phyloP scores from a whole-genome alignment of 495 filamentous ascomycete genomes.

The Penicillium soppii region DNA sequence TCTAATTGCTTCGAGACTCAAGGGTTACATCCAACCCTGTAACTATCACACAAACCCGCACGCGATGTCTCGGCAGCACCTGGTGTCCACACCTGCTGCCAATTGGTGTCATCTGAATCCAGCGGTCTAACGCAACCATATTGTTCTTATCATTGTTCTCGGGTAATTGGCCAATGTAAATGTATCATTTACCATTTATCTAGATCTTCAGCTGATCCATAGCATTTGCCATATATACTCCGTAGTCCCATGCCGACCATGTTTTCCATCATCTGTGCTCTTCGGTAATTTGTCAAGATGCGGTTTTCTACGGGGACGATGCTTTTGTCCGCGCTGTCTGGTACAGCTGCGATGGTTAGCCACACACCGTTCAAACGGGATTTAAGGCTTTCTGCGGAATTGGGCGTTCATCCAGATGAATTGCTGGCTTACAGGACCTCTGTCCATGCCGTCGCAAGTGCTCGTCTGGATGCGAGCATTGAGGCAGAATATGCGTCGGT shows the following conservation, averaged over 20 bases:
- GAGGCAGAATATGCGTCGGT: constrained; percentile 27
- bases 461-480: background rate
- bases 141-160: constrained; percentile 22
- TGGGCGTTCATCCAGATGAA: constrained; percentile 23
- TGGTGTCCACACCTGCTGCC: background rate
- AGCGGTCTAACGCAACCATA: constrained; percentile 24
- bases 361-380: constrained; percentile 13
- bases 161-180: background rate
- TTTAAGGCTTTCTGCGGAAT: constrained; percentile 24
- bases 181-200: background rate
- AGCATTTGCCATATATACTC: background rate
- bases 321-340: constrained; percentile 12
- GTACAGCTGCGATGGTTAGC: constrained; percentile 6
- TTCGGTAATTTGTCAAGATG: constrained; percentile 8
- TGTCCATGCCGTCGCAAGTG: constrained; percentile 2
- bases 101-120: background rate
- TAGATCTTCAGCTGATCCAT: background rate
- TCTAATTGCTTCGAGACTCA: background rate
- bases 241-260: background rate
- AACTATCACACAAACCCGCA: constrained; percentile 9
- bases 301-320: constrained; percentile 1
- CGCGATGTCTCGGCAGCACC: constrained; percentile 15
- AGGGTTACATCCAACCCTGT: background rate
- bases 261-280: background rate
- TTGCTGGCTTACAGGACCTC: constrained; percentile 11